These are phyloP conservation scores for Juncus effusus DNA, from an alignment of 176 grass and related monocot genomes.

Conservation along the genomic window DNA sequence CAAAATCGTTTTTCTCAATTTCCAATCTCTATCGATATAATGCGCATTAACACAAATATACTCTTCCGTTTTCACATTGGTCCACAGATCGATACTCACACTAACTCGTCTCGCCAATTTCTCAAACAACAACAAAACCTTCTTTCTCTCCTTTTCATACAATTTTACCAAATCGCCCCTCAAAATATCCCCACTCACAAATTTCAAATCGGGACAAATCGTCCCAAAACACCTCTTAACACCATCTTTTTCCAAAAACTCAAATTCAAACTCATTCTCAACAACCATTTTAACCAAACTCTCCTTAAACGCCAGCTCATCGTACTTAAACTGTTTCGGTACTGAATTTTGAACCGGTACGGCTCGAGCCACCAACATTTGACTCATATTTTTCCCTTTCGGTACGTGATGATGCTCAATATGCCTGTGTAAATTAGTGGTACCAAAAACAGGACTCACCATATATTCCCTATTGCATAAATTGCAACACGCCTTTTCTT, in stretches of 20 bases:
- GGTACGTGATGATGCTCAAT: slow-evolving; percentile 29
- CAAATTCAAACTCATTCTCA: slow-evolving; percentile 20
- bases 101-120: slow-evolving; percentile 25
- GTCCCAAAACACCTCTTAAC: slow-evolving; percentile 17
- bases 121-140: slow-evolving; percentile 23
- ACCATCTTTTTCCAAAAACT: slow-evolving; percentile 24
- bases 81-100: slow-evolving; percentile 30
- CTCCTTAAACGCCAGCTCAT: slow-evolving; percentile 26
- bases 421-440: slow-evolving; percentile 24
- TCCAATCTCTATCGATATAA: slow-evolving; percentile 31
- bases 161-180: slow-evolving; percentile 22
- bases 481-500: slow-evolving; percentile 31
- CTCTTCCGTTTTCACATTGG: slow-evolving; percentile 33
- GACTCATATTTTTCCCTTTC: slow-evolving; percentile 20
- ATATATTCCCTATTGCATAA: slow-evolving; percentile 28
- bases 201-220: slow-evolving; percentile 28
- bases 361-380: slow-evolving; percentile 14
- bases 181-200: slow-evolving; percentile 21
- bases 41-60: slow-evolving; percentile 29
- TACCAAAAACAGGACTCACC: slow-evolving; percentile 30
- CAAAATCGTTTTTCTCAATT: slow-evolving; percentile 23
- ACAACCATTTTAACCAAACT: slow-evolving; percentile 17
- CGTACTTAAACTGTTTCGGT: slow-evolving; percentile 26
- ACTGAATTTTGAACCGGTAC: slow-evolving; percentile 11
- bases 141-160: slow-evolving; percentile 28